A percentile compares a stretch with the other conserved stretches of the same genome.
Evolutionary conservation across 495 filamentous ascomycete species (phyloP).

Genomic region (Chaetomium cochliodes): DNA sequence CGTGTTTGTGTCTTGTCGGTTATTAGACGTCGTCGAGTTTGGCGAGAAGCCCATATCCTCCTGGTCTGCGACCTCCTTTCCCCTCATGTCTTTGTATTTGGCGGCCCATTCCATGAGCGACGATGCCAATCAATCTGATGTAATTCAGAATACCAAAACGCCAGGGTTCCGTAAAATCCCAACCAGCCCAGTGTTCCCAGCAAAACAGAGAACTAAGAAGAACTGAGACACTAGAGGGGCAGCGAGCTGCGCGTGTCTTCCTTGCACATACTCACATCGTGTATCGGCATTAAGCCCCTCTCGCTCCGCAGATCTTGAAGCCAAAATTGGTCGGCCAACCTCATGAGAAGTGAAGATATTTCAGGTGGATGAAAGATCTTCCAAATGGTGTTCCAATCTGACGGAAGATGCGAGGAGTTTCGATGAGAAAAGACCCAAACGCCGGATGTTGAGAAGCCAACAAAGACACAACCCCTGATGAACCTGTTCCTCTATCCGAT

Average conservation of each 20-base stretch:
- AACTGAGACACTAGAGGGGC: conserved; percentile 27
- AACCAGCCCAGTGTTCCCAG: conserved; percentile 30
- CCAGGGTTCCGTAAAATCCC: conserved; percentile 28
- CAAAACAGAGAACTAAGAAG: conserved; percentile 25
- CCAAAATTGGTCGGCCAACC: conserved; percentile 51
- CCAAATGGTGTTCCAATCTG: conserved; percentile 53
- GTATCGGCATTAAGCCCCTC: conserved; percentile 41
- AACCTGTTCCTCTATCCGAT: conserved; percentile 20
- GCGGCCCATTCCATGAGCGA: conserved; percentile 31
- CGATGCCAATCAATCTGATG: conserved; percentile 22
- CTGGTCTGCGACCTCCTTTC: conserved; percentile 13
- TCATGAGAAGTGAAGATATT: conserved; percentile 50
- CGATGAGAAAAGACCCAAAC: conserved; percentile 40
- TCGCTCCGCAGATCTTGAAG: conserved; percentile 39
- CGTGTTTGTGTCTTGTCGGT: conserved; percentile 19
- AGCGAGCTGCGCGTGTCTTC: conserved; percentile 26
- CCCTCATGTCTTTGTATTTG: conserved; percentile 24
- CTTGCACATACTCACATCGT: conserved; percentile 31
- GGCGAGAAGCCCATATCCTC: conserved; percentile 16
- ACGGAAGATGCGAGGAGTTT: conserved; percentile 41
- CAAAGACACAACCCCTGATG: conserved; percentile 14
- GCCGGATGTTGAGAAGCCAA: conserved; percentile 28
- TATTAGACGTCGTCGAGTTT: conserved; percentile 17
- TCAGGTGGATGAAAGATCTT: conserved; percentile 37
- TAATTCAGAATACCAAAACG: conserved; percentile 23